Evolutionary conservation across 768 basidiomycete species (phyloP).

Genomic region (Lactarius hengduanensis): DNA sequence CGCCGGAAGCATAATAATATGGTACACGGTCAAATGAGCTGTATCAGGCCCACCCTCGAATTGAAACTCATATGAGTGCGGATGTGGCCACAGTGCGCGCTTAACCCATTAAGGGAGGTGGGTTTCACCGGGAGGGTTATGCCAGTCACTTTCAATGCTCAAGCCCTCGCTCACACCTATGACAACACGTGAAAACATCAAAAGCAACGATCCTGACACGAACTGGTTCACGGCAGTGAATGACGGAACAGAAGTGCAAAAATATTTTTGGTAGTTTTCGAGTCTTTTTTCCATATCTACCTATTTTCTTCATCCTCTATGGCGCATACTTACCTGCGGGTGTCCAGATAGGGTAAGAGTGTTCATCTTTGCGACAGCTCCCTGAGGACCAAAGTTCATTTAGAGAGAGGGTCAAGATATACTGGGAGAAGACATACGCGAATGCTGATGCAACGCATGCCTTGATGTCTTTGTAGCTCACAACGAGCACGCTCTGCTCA

Average conservation of each 20-base stretch:
- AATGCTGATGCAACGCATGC: constrained; percentile 81
- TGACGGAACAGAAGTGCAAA: constrained; percentile 7
- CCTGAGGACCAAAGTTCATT: constrained; percentile 11
- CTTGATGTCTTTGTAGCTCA: constrained; percentile 91
- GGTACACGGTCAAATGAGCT: too few species aligned
- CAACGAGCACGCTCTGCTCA: constrained; percentile 93
- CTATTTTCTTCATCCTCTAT: constrained; percentile 19
- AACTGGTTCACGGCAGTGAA: not conserved
- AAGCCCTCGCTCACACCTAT: not conserved
- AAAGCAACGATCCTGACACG: not conserved
- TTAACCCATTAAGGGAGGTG: not conserved
- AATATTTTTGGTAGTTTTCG: constrained; percentile 23
- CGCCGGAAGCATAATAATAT: too few species aligned
- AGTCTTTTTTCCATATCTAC: constrained; percentile 31
- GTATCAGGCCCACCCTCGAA: too few species aligned
- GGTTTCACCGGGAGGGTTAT: too few species aligned
- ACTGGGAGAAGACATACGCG: constrained; percentile 48
- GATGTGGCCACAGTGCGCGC: not conserved
- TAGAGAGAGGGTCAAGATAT: not conserved
- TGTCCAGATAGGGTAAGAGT: not conserved
- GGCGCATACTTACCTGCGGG: not conserved
- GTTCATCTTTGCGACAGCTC: constrained; percentile 27
- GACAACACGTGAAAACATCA: not conserved
- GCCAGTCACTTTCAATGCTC: not conserved
- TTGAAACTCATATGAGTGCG: too few species aligned